phyloP scores from a whole-genome alignment of 352 stramenopile species.

The Peronosclerospora sorghi region DNA sequence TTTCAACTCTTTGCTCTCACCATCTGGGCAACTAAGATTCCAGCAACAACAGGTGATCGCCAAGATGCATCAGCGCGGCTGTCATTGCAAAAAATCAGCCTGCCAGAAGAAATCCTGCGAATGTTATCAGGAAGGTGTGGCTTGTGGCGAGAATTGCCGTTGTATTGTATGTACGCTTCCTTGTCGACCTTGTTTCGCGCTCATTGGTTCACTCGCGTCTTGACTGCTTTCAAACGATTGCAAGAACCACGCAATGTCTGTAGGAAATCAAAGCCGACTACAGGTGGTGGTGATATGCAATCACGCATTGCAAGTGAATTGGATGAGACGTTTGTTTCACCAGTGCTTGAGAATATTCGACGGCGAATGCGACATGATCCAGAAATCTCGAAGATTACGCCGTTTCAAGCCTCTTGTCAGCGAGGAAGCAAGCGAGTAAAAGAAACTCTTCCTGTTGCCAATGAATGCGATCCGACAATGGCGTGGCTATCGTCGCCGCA shows the following conservation, averaged over 20 bases:
- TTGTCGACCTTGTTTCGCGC: not conserved
- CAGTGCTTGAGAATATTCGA: slow-evolving; percentile 37
- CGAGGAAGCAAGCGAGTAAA: slow-evolving; percentile 40
- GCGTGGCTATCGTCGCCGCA: slow-evolving; percentile 12
- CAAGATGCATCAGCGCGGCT: slow-evolving; percentile 91
- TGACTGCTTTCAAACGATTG: slow-evolving; percentile 36
- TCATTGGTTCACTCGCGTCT: slow-evolving; percentile 2
- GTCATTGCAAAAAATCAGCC: slow-evolving; percentile 93
- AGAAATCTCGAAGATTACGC: slow-evolving; percentile 53
- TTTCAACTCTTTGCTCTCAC: slow-evolving; percentile 14
- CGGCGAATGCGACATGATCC: slow-evolving; percentile 55
- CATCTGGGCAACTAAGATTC: slow-evolving; percentile 6
- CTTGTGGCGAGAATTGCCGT: slow-evolving; percentile 83
- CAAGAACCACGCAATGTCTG: slow-evolving; percentile 60
- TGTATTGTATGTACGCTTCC: slow-evolving; percentile 60
- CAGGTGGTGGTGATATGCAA: slow-evolving; percentile 8
- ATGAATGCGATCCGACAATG: slow-evolving; percentile 6
- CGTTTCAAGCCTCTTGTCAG: slow-evolving; percentile 43
- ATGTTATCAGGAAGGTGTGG: slow-evolving; percentile 88
- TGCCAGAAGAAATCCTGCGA: slow-evolving; percentile 98
- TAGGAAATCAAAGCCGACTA: slow-evolving; percentile 22
- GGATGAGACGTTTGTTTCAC: slow-evolving; percentile 54
- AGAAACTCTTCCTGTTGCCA: slow-evolving; percentile 19
- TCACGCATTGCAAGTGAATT: slow-evolving; percentile 22
- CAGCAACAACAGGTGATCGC: slow-evolving; percentile 16